Evolutionary conservation across 2,329 filamentous ascomycete genomes (phyloP).

Genomic region (Dendryphion nanum): DNA sequence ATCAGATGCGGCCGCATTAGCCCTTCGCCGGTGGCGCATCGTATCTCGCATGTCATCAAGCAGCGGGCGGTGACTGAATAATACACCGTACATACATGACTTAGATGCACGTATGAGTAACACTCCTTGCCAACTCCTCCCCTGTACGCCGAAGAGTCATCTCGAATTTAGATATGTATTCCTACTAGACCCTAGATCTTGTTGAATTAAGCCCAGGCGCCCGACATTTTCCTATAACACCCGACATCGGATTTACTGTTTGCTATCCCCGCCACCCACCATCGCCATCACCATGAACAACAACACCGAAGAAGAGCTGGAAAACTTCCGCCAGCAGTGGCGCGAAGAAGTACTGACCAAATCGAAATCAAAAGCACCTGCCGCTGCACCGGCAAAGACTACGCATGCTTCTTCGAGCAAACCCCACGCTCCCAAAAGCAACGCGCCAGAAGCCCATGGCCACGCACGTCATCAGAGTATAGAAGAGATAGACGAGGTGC

Average conservation of each 20-base stretch:
- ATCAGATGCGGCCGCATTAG: background rate
- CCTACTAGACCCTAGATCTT: conserved; percentile 17
- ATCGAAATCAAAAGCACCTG: conserved; percentile 34
- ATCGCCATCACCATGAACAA: conserved; percentile 16
- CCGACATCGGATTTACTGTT: conserved; percentile 29
- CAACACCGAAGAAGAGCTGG: conserved; percentile 64
- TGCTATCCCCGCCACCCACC: conserved; percentile 21
- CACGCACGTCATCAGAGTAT: conserved; percentile 26
- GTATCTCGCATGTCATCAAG: background rate
- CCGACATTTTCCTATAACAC: conserved; percentile 5
- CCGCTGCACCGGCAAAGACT: conserved; percentile 13
- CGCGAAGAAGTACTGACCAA: conserved; percentile 69
- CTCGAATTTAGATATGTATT: conserved; percentile 23
- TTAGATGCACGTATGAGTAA: too few relatives aligned
- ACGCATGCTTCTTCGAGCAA: conserved; percentile 22
- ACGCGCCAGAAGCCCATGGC: conserved; percentile 21
- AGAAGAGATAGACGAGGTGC: conserved; percentile 41
- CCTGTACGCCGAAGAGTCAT: too few relatives aligned
- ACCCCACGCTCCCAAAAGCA: conserved; percentile 19
- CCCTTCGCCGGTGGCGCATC: background rate
- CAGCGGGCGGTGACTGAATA: too few relatives aligned
- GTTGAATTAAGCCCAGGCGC: too few relatives aligned
- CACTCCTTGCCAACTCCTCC: too few relatives aligned
- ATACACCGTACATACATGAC: too few relatives aligned
- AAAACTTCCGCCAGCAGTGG: conserved; percentile 85